Evolutionary conservation across 768 basidiomycete genomes (phyloP).

Genomic region (Tulasnella sp.): DNA sequence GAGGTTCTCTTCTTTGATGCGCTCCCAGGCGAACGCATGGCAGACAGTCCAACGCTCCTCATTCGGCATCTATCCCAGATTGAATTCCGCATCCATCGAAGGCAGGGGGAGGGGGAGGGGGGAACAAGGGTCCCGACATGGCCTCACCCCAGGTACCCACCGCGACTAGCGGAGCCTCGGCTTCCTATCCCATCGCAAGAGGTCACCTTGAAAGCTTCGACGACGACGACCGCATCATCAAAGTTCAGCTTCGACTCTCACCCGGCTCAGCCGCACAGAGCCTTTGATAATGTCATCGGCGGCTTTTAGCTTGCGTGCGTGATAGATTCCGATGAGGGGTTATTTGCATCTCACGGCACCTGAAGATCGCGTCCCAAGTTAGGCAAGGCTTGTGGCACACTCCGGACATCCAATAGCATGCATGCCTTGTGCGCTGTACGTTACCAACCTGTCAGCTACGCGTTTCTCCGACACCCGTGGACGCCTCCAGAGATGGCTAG

Average conservation of each 20-base stretch:
- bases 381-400: no score
- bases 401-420: no score
- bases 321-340: no score
- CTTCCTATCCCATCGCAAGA: not conserved
- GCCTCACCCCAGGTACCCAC: not conserved
- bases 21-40: not conserved
- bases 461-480: no score
- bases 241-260: not conserved
- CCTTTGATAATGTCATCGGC: not conserved
- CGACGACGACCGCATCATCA: not conserved
- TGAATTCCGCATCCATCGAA: not conserved
- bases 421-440: no score
- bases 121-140: not conserved
- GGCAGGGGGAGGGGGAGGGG: not conserved
- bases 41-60: not conserved
- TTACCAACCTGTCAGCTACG: no score
- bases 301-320: no score
- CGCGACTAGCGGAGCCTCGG: not conserved
- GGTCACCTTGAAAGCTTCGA: not conserved
- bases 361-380: no score
- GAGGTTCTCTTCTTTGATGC: not conserved
- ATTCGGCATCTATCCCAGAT: not conserved
- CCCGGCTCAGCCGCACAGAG: not conserved
- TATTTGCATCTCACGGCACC: no score
- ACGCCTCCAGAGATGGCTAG: no score